A percentile compares a stretch with the other conserved stretches of the same genome.
Conservation (phyloP, 352 stramenopile genomes). For the Pythium dissimile region DNA sequence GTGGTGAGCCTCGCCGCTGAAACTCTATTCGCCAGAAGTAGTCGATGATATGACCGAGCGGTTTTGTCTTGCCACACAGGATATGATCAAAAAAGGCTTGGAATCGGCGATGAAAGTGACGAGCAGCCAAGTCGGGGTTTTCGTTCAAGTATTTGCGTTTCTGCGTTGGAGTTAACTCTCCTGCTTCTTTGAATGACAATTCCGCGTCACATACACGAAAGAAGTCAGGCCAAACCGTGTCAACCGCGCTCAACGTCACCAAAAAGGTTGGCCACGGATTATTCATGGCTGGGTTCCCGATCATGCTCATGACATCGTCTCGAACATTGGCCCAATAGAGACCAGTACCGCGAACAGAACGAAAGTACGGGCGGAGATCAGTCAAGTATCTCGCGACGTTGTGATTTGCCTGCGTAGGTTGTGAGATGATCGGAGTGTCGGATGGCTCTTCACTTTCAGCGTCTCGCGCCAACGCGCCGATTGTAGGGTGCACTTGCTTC, state of each 20-base stretch:
- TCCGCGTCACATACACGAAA: slow-evolving; percentile 9
- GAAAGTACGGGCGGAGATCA: slow-evolving; percentile 15
- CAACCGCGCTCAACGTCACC: slow-evolving; percentile 23
- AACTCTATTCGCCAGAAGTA: slow-evolving; percentile 29
- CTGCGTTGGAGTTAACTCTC: neutral
- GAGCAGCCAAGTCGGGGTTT: slow-evolving; percentile 18
- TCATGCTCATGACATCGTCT: slow-evolving; percentile 17
- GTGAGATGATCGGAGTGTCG: neutral
- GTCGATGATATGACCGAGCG: slow-evolving; percentile 22
- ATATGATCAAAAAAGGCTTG: slow-evolving; percentile 18
- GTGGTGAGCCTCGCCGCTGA: slow-evolving; percentile 21
- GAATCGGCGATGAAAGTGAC: slow-evolving; percentile 21
- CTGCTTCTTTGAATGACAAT: neutral
- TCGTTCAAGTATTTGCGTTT: slow-evolving; percentile 10
- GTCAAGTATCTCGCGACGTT: too few relatives aligned
- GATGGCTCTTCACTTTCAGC: neutral
- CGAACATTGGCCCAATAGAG: slow-evolving; percentile 22
- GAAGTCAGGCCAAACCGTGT: slow-evolving; percentile 27
- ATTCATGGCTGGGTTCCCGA: slow-evolving; percentile 13
- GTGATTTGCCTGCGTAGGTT: neutral
- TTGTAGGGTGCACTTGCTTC: neutral
- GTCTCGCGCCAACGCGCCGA: too few relatives aligned
- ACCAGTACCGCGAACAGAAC: slow-evolving; percentile 7
- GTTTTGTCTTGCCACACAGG: slow-evolving; percentile 1
- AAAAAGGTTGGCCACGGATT: slow-evolving; percentile 21